Evolutionary conservation across 108 stramenopile genomes (phyloP), one percentile per base, ranked within the genome.

Genomic region (Skeletonema menzelii): DNA sequence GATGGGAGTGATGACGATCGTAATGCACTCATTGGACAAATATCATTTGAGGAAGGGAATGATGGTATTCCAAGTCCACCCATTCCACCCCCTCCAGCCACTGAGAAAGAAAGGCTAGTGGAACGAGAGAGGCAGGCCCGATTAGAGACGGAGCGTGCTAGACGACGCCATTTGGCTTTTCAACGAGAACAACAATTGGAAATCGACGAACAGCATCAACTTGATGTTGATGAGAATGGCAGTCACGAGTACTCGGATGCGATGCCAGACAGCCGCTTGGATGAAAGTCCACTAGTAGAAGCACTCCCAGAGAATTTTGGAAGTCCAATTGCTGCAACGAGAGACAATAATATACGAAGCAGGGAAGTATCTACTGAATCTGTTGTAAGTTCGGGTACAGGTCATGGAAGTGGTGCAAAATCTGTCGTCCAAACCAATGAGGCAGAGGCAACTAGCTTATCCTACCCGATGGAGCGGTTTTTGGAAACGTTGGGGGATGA

Each of bases 131-230:
- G 92, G 27, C 84, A 93, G 73, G 79, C 84, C 26, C 79, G 89
- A 15, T 69, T 88, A 11, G 92, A 93, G 64, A 82, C 86, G 27
- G 89, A 93, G 67, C 40, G 87, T 2, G 92, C 88, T 6, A 59
- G 92, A n/a, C 86, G 82, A 61, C 79, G 88, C 28, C 92, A 89
- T 67, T 87, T 92, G 78, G 86, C 88, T 0, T 73, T 93, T 65
- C 60, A 44, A 24, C 37, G 63, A 19, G 75, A 62, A 27, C 13
- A 61, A 24, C 67, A 75, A 15, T 14, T 63, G 7, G 65, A 67
- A n/a, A 42, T 42, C 5, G 40, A 15, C n/a, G 40, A 42, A 42
- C 40, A 42, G 40, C 40, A n/a, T n/a, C 40, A 42, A 42, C 3
- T 42, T 42, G 5, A 5, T 15, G 15, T 4, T n/a, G 40, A 42